Base-by-base conservation (phyloP, 164 flowering plant species). In the Akebia trifoliata region DNA sequence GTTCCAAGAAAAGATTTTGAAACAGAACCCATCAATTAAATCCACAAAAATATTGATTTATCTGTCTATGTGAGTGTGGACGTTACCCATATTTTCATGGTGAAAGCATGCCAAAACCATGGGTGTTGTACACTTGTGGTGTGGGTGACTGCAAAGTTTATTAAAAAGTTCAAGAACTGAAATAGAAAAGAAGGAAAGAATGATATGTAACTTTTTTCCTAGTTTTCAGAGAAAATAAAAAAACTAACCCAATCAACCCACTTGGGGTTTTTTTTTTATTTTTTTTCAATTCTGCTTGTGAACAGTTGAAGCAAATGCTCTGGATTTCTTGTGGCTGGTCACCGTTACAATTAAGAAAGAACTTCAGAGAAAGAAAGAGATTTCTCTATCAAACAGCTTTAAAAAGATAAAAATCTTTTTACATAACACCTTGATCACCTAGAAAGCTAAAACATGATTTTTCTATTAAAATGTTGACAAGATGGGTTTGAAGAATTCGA, bases 141-240 rank as follows among this genome's bases (percentile, higher is more conserved):
- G 75, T 72, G 21, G 38, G 60, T 39, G 47, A 37, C 72, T 57
- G 70, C 62, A 60, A 66, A 68, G 50, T 70, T 76, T 28, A 76
- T 59, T 72, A 48, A 52, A 70, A 70, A 71, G 65, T 25, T 14
- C 29, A 4, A 29, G 57, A 28, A 61, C 59, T 62, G 10, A 39
- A 62, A 62, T 63, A 40, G 61, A 64, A 52, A 21, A 12, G 39
- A 54, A 57, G 54, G 48, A n/a, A n/a, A 57, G 58, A 30, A 54
- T 42, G 24, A 28, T 32, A 65, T 61, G 58, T 38, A 59, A 54
- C 26, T 22, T 56, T n/a, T 57, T 61, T 60, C 85, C 75, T 74
- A 73, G 81, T 69, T 75, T 79, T 78, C 82, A 74, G 80, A 69
- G 74, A 67, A 37, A 66, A 69, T n/a, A n/a, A 56, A 18, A 9